Evolutionary conservation across 2,329 filamentous ascomycete species (phyloP).

Genomic region (Phyllachora maydis): DNA sequence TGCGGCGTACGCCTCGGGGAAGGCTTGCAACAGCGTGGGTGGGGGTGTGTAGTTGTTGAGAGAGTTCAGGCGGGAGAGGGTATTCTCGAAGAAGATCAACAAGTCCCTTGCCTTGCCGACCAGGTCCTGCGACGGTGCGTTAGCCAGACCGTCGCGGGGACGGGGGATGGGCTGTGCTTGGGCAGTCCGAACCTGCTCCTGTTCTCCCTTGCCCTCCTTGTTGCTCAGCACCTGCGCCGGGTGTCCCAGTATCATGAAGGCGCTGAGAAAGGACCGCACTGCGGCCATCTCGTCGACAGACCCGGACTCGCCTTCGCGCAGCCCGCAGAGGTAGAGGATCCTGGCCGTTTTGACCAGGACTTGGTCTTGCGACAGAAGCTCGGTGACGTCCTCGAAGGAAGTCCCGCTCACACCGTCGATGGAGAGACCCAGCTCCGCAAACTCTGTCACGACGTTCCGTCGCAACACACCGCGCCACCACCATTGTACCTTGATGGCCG

Average conservation of each 20-base stretch:
- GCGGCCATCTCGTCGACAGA: slow-evolving; percentile 49
- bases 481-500: slow-evolving; percentile 44
- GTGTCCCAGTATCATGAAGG: slow-evolving; percentile 62
- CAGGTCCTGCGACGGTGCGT: slow-evolving; percentile 46
- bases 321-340: slow-evolving; percentile 47
- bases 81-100: slow-evolving; percentile 58
- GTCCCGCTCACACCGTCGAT: slow-evolving; percentile 50
- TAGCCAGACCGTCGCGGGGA: slow-evolving; percentile 33
- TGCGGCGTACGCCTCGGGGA: slow-evolving; percentile 50
- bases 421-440: slow-evolving; percentile 43
- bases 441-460: slow-evolving; percentile 40
- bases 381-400: slow-evolving; percentile 54
- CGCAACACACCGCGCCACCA: slow-evolving; percentile 44
- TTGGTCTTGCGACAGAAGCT: slow-evolving; percentile 43
- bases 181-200: slow-evolving; percentile 30
- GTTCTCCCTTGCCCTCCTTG: slow-evolving; percentile 37
- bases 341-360: slow-evolving; percentile 45
- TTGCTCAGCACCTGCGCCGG: slow-evolving; percentile 59
- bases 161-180: slow-evolving; percentile 20
- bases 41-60: slow-evolving; percentile 49
- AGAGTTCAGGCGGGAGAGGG: slow-evolving; percentile 41
- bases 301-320: slow-evolving; percentile 41
- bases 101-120: slow-evolving; percentile 61
- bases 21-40: slow-evolving; percentile 34
- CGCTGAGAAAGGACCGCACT: slow-evolving; percentile 57